phyloP scores from a whole-genome alignment of 1,284 basidiomycete genomes.

The Amylostereum chailletii region DNA sequence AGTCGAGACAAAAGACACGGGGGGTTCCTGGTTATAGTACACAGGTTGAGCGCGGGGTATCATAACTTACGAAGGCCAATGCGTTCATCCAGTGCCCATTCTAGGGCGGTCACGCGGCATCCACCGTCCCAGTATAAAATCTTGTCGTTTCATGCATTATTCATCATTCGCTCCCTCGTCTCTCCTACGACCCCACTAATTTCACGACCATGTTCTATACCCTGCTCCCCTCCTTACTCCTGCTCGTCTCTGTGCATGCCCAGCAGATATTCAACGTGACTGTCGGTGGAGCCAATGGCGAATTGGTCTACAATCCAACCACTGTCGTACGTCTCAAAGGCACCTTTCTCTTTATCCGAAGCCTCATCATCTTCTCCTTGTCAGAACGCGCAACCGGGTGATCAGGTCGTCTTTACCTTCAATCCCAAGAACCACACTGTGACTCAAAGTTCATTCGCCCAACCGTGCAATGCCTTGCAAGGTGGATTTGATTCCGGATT shows the following conservation, averaged over 20 bases:
- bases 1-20: too few species aligned
- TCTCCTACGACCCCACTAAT: too few species aligned
- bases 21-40: too few species aligned
- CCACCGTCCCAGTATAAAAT: too few species aligned
- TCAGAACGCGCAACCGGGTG: constrained; percentile 40
- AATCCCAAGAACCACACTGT: constrained; percentile 47
- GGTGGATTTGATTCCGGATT: constrained; percentile 52
- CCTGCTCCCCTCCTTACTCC: constrained; percentile 32
- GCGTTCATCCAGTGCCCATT: too few species aligned
- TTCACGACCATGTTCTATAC: constrained; percentile 32
- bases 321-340: constrained; percentile 35
- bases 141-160: too few species aligned
- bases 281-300: constrained; percentile 40
- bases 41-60: too few species aligned
- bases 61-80: too few species aligned
- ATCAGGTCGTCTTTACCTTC: constrained; percentile 54
- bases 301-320: constrained; percentile 36
- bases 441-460: constrained; percentile 46
- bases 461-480: constrained; percentile 37
- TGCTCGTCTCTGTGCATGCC: constrained; percentile 40
- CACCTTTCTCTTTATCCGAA: neutral
- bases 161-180: too few species aligned
- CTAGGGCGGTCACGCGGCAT: too few species aligned
- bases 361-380: constrained; percentile 5
- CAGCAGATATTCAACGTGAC: constrained; percentile 35